Conservation (phyloP, 352 stramenopile genomes). For the Phytophthora pseudosyringae region DNA sequence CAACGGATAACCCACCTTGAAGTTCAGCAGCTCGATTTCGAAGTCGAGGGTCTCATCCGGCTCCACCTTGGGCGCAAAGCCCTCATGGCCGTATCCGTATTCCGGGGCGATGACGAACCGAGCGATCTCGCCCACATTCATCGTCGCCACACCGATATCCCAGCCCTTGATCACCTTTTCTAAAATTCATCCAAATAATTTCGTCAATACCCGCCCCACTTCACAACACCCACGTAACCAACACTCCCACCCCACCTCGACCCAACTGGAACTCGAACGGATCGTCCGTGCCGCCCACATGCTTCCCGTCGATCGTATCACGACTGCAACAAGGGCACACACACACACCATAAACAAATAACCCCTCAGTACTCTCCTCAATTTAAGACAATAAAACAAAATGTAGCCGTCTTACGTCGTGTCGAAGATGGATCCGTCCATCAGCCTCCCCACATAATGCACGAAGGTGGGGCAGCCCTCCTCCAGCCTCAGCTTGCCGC, state of each 20-base stretch:
- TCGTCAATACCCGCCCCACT: too few relatives aligned
- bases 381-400: neutral
- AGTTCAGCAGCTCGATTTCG: conserved; percentile 84
- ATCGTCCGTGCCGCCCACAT: conserved; percentile 85
- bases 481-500: conserved; percentile 58
- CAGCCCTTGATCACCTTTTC: conserved; percentile 89
- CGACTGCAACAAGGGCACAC: conserved; percentile 41
- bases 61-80: conserved; percentile 86
- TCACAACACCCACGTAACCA: conserved; percentile 3
- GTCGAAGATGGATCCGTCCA: conserved; percentile 90
- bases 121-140: conserved; percentile 77
- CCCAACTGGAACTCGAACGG: conserved; percentile 87
- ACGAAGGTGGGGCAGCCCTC: conserved; percentile 88
- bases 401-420: conserved; percentile 61
- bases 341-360: neutral
- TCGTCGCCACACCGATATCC: conserved; percentile 86
- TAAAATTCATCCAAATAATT: conserved; percentile 11
- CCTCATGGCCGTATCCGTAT: conserved; percentile 80
- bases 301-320: conserved; percentile 81
- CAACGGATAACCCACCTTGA: conserved; percentile 48
- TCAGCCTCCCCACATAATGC: conserved; percentile 82
- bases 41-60: conserved; percentile 88
- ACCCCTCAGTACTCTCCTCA: neutral
- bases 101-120: conserved; percentile 87
- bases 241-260: conserved; percentile 43